Evolutionary conservation across 2,329 filamentous ascomycete genomes (phyloP), one percentile per base, ranked within the genome.

Genomic region (Ceratocystis papillata): DNA sequence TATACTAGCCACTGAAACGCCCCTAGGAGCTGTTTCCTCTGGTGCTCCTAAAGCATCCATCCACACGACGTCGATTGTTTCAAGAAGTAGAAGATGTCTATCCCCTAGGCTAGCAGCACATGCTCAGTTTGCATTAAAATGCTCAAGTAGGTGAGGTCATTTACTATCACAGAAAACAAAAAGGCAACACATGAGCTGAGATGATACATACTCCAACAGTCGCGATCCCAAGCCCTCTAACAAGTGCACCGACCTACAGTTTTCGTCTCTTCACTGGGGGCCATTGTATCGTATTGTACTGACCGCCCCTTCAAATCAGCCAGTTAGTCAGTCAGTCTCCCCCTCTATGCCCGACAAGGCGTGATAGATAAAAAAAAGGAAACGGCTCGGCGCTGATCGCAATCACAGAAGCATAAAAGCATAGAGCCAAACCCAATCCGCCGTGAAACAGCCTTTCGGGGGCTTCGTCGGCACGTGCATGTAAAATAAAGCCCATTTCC

Each of bases 391-490:
- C 33, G 55, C 28, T 33, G 55, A 59, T 59, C 55, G 12, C 55
- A 59, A 59, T 59, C 28, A 59, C 17, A 37, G 5, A 59, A 37
- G 55, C 55, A 33, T 59, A 10, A 20, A 59, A n/a, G 8, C 12
- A 59, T 8, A 59, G 5, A 33, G 28, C 17, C 28, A 37, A 20
- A 5, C 37, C 55, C 8, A 57, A 28, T 17, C 28, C 28, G 53
- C 17, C 28, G 15, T 10, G 3, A 30, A 17, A 22, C 55, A 37
- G 55, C 15, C 55, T 37, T 37, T 59, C 55, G 55, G 55, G 53
- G 55, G 28, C 55, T 59, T 59, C 55, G 55, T 59, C 30, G 55
- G 55, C 25, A 59, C 55, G 55, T 59, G 55, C 55, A 25, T 37
- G 28, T 25, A 22, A 37, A 37, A 28, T 37, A 59, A n/a, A 30